phyloP scores from a whole-genome alignment of 129 eudicot genomes.

The Pittosporum tobira region DNA sequence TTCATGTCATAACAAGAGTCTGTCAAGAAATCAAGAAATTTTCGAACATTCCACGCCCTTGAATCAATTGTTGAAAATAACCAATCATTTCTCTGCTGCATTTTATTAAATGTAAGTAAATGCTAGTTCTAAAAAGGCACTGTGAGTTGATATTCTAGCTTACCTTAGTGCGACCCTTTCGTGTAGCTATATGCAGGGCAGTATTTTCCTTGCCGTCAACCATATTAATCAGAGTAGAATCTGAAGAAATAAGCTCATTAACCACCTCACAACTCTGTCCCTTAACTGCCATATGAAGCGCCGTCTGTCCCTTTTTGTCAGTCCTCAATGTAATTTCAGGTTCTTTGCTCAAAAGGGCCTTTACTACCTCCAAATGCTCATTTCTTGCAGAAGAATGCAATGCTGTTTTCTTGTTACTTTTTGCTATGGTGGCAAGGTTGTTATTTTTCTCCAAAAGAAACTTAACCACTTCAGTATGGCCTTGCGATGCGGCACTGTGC shows the following conservation, averaged over 20 bases:
- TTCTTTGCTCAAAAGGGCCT: conserved; percentile 43
- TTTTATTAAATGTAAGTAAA: too few relatives aligned
- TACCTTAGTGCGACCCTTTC: conserved; percentile 79
- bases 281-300: conserved; percentile 86
- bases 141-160: not conserved
- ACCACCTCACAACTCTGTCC: conserved; percentile 66
- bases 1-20: too few relatives aligned
- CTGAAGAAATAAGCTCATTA: conserved; percentile 42
- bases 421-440: conserved; percentile 44
- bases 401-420: conserved; percentile 61
- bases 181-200: conserved; percentile 56
- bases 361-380: conserved; percentile 64
- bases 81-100: too few relatives aligned
- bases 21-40: too few relatives aligned
- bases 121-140: too few relatives aligned
- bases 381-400: conserved; percentile 68
- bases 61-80: too few relatives aligned
- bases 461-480: conserved; percentile 61
- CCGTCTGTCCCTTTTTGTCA: conserved; percentile 84
- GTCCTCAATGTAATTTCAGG: conserved; percentile 39
- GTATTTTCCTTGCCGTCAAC: conserved; percentile 57
- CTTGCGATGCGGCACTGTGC: conserved; percentile 69
- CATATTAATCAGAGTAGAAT: conserved; percentile 35
- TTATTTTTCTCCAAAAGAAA: conserved; percentile 56
- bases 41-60: too few relatives aligned